Conservation (phyloP, 495 filamentous ascomycete species). For the Penicillium cosmopolitanum region DNA sequence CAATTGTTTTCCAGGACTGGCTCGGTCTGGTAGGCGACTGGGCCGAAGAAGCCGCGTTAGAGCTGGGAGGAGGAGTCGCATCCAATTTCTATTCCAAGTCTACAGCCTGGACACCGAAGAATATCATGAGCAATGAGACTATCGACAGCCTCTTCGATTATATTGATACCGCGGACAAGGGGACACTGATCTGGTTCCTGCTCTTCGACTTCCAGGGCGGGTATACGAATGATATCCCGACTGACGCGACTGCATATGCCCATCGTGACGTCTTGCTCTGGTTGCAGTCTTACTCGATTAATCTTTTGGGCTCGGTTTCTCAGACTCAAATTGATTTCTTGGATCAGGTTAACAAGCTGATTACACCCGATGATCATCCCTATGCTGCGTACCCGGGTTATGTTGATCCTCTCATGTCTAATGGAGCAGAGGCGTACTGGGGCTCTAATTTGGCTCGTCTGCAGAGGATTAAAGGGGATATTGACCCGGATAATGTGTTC, state of each 20-base stretch:
- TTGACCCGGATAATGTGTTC: conserved; percentile 60
- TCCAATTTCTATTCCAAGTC: conserved; percentile 44
- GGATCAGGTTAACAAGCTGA: conserved; percentile 29
- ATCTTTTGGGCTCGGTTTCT: conserved; percentile 46
- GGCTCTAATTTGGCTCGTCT: conserved; percentile 48
- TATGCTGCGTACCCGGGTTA: conserved; percentile 65
- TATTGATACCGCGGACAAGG: conserved; percentile 50
- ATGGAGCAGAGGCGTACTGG: conserved; percentile 54
- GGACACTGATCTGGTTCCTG: conserved; percentile 46
- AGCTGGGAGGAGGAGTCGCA: conserved; percentile 35
- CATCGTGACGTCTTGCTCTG: conserved; percentile 46
- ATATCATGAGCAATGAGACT: conserved; percentile 35
- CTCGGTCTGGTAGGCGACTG: conserved; percentile 52
- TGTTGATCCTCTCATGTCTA: conserved; percentile 57
- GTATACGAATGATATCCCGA: conserved; percentile 37
- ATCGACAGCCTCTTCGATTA: conserved; percentile 43
- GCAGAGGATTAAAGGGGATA: conserved; percentile 51
- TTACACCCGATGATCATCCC: not conserved
- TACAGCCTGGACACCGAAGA: conserved; percentile 49
- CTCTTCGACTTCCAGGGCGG: conserved; percentile 47
- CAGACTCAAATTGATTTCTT: conserved; percentile 37
- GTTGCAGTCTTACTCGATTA: conserved; percentile 43
- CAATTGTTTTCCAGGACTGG: conserved; percentile 60
- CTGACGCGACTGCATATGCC: conserved; percentile 39
- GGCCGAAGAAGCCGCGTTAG: conserved; percentile 46